Conservation (phyloP, 495 filamentous ascomycete genomes). For the Aspergillus campestris region DNA sequence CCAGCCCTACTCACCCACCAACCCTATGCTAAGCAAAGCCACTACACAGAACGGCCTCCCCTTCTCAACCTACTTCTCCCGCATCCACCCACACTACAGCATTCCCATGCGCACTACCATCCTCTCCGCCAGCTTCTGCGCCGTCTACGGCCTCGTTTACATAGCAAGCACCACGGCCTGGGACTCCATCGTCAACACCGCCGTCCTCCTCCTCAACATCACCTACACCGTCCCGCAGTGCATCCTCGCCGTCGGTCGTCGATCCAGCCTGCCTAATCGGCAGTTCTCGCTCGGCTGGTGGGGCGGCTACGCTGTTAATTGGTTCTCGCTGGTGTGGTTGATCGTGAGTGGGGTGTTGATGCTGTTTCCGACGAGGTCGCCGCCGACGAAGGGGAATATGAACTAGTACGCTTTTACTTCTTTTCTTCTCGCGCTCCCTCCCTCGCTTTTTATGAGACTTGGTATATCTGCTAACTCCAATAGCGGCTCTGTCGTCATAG, state of each 20-base stretch:
- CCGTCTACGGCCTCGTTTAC: conserved; percentile 30
- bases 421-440: neutral
- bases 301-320: conserved; percentile 22
- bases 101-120: conserved; percentile 18
- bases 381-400: conserved; percentile 21
- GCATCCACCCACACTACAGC: conserved; percentile 7
- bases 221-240: conserved; percentile 31
- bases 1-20: neutral
- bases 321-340: conserved; percentile 22
- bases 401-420: conserved; percentile 20
- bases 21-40: neutral
- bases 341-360: conserved; percentile 19
- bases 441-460: too few species aligned
- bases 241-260: conserved; percentile 18
- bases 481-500: conserved; percentile 13
- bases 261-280: conserved; percentile 17
- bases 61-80: conserved; percentile 9
- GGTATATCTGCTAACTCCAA: neutral
- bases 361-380: conserved; percentile 23
- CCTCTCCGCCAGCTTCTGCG: conserved; percentile 16
- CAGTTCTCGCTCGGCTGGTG: conserved; percentile 19
- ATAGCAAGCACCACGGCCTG: conserved; percentile 33
- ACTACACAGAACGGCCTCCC: conserved; percentile 16
- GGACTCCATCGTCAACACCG: conserved; percentile 30
- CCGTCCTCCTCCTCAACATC: conserved; percentile 31